phyloP scores from a whole-genome alignment of 2,329 filamentous ascomycete genomes.

The Amphichorda felina region DNA sequence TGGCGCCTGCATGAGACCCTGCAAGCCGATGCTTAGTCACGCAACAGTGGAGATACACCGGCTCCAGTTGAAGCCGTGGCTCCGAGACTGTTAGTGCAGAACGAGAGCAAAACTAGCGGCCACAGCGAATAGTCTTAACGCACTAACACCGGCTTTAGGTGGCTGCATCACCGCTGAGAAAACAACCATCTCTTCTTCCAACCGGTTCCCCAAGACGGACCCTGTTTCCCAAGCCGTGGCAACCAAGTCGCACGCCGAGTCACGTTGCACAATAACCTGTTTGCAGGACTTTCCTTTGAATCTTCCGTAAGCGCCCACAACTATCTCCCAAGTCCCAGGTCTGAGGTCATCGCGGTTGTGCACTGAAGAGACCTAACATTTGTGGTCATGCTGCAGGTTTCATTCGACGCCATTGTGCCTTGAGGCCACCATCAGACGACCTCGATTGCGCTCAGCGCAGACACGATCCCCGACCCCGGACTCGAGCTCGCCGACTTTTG shows the following conservation, averaged over 20 bases:
- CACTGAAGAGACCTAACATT: no score
- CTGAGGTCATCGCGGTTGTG: no score
- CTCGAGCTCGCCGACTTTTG: not conserved
- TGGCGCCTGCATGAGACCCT: conserved; percentile 1
- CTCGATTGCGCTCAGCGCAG: not conserved
- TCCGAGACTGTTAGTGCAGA: not conserved
- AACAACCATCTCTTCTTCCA: conserved; percentile 3
- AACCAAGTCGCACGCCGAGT: not conserved
- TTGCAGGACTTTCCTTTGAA: no score
- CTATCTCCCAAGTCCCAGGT: no score
- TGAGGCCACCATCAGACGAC: no score
- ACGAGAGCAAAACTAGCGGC: no score
- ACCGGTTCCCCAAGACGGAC: not conserved
- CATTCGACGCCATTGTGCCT: no score
- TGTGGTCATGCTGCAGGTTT: no score
- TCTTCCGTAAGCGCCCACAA: no score
- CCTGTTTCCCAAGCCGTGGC: not conserved
- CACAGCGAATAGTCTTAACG: not conserved
- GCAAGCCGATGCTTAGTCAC: not conserved
- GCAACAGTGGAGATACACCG: not conserved
- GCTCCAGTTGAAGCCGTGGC: not conserved
- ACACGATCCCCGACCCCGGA: not conserved
- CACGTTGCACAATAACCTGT: not conserved
- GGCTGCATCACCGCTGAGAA: conserved; percentile 2
- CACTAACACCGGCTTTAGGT: not conserved